A percentile compares a stretch with the other conserved stretches of the same genome.
Conservation (phyloP, 768 basidiomycete species). For the Amanita fuliginea region DNA sequence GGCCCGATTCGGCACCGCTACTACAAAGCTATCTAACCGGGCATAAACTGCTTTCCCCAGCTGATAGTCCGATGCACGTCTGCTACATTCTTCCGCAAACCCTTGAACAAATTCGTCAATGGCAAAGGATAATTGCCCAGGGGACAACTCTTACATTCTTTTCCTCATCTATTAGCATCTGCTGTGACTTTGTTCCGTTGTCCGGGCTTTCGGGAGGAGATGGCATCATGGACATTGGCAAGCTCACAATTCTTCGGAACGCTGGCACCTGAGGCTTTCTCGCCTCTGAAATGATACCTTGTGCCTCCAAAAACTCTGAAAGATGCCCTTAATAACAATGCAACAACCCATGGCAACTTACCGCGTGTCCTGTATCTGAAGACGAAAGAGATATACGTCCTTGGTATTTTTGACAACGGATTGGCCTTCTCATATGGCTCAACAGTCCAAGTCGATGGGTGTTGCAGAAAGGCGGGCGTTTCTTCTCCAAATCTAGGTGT, state of each 20-base stretch:
- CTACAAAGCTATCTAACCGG: too few species aligned
- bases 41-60: too few species aligned
- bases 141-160: too few species aligned
- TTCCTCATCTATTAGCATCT: too few species aligned
- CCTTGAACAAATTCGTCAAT: too few species aligned
- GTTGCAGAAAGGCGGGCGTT: slow-evolving; percentile 25
- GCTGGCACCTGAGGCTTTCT: slow-evolving; percentile 12
- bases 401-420: slow-evolving; percentile 20
- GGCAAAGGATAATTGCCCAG: too few species aligned
- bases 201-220: slow-evolving; percentile 8
- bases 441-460: slow-evolving; percentile 42
- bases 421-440: slow-evolving; percentile 30
- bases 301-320: slow-evolving; percentile 37
- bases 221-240: slow-evolving; percentile 18
- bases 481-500: slow-evolving; percentile 39
- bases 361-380: slow-evolving; percentile 55
- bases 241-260: slow-evolving; percentile 29
- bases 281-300: slow-evolving; percentile 35
- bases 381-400: slow-evolving; percentile 53
- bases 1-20: neutral
- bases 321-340: neutral
- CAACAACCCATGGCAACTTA: slow-evolving; percentile 13
- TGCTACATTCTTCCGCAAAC: neutral
- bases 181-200: neutral
- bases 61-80: too few species aligned